Conservation (phyloP, 176 grass and related monocot genomes). For the Triticum urartu region DNA sequence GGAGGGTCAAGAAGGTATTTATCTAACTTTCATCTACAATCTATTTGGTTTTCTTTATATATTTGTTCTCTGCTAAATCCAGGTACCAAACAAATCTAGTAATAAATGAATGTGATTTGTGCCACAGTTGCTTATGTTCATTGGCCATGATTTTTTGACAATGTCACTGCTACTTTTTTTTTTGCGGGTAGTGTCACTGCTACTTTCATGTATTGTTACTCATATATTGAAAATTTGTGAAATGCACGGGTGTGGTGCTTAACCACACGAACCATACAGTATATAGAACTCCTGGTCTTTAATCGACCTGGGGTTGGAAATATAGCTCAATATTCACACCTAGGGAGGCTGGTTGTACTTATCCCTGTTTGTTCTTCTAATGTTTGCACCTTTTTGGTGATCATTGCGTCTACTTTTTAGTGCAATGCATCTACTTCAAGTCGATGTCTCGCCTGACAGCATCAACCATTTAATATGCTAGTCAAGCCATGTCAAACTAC, state of each 20-base stretch:
- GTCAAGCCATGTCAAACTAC: background rate
- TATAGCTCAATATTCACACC: background rate
- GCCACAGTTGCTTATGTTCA: background rate
- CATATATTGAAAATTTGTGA: too few relatives aligned
- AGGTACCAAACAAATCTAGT: background rate
- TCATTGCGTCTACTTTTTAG: background rate
- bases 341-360: background rate
- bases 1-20: conserved; percentile 61
- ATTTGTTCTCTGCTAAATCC: background rate
- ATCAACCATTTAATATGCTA: background rate
- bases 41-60: background rate
- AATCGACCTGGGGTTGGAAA: background rate
- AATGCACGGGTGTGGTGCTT: too few relatives aligned
- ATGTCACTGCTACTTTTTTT: too few relatives aligned
- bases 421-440: background rate
- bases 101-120: conserved; percentile 20
- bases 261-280: too few relatives aligned
- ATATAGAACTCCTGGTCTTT: background rate
- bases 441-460: background rate
- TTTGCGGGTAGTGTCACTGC: background rate
- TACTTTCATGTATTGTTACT: conserved; percentile 6
- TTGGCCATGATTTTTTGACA: background rate
- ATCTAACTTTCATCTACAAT: background rate
- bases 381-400: background rate
- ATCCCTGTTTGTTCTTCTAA: background rate